Evolutionary conservation across 2,329 filamentous ascomycete species (phyloP), one percentile per base, ranked within the genome.

Genomic region (Teratosphaeria pseudoeucalypti): DNA sequence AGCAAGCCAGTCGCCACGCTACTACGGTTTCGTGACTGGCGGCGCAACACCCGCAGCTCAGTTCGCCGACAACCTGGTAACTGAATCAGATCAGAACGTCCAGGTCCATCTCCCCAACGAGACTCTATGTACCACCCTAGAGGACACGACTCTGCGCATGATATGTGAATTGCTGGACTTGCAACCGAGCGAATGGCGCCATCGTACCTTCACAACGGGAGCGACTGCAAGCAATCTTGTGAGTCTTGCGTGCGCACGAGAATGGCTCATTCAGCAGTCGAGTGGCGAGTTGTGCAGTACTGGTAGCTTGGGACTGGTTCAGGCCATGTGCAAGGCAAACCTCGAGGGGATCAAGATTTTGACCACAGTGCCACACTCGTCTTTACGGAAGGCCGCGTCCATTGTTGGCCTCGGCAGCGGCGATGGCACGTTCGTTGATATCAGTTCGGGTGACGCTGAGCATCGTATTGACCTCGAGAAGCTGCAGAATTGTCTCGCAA

Each of bases 1-100:
- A 16, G 82, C 84, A 67, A 85, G 84, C 64, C 79, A 82, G 52
- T 84, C 82, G 52, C 74, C 84, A 11, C 83, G 85, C 58, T 95
- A 95, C 43, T 95, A 90, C 72, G 92, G 90, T 61, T 96, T 96
- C 71, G 88, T 96, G 6, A 95, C 87, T 0, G 92, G 92, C 53
- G 88, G 90, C 14, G 79, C 81, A 7, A 88, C 92, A 0, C 89
- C 90, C 6, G 84, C 90, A 27, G 91, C 91, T 34, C 81, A 87
- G 65, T 82, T 89, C 58, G 92, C 90, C 1, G 92, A 96, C 72
- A 88, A 90, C 64, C 75, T 96, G n/a, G 90, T 92, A 62, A 86
- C 86, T 5, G 81, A 83, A 9, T 82, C 87, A 62, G 92, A 96
- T 71, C 90, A 95, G 71, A 96, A 92, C 72, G 85, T 91, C 4